These are phyloP conservation scores for Tetrapyrgos nigripes DNA, from an alignment of 1,284 basidiomycete species.

Conservation along the genomic window DNA sequence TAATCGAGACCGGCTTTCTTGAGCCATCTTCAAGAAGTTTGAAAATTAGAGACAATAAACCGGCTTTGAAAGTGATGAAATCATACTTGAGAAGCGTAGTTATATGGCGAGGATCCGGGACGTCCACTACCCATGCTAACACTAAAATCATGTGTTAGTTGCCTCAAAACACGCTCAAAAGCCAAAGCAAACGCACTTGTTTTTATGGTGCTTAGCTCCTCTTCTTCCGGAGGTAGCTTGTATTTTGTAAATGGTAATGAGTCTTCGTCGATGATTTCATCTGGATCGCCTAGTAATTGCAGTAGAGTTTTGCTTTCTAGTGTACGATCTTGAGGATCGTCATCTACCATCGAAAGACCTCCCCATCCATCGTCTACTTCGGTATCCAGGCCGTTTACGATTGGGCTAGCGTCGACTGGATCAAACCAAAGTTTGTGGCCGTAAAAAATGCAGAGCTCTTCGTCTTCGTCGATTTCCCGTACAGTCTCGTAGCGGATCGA, in stretches of 20 bases:
- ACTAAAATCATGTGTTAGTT: conserved; percentile 42
- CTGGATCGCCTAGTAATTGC: conserved; percentile 39
- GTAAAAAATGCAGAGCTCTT: conserved; percentile 86
- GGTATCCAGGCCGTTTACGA: not conserved
- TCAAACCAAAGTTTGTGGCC: conserved; percentile 73
- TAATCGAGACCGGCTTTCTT: conserved; percentile 65
- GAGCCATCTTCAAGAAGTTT: conserved; percentile 59
- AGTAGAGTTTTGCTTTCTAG: conserved; percentile 21
- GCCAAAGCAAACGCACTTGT: conserved; percentile 50
- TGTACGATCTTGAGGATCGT: conserved; percentile 19
- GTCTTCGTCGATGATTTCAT: conserved; percentile 57
- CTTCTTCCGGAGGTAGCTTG: conserved; percentile 67
- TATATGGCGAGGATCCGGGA: conserved; percentile 71
- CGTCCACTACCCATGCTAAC: conserved; percentile 85
- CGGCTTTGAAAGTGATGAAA: not conserved
- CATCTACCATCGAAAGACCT: conserved; percentile 43
- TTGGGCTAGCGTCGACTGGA: conserved; percentile 35
- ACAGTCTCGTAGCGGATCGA: conserved; percentile 73
- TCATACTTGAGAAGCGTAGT: conserved; percentile 70
- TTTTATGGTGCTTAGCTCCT: conserved; percentile 57
- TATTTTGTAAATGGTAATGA: conserved; percentile 68
- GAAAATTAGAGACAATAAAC: conserved; percentile 4
- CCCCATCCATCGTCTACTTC: conserved; percentile 51
- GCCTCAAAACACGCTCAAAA: conserved; percentile 5
- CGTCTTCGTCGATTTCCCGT: conserved; percentile 57